Evolutionary conservation across 1,284 basidiomycete species (phyloP).

Genomic region (Malassezia equina): DNA sequence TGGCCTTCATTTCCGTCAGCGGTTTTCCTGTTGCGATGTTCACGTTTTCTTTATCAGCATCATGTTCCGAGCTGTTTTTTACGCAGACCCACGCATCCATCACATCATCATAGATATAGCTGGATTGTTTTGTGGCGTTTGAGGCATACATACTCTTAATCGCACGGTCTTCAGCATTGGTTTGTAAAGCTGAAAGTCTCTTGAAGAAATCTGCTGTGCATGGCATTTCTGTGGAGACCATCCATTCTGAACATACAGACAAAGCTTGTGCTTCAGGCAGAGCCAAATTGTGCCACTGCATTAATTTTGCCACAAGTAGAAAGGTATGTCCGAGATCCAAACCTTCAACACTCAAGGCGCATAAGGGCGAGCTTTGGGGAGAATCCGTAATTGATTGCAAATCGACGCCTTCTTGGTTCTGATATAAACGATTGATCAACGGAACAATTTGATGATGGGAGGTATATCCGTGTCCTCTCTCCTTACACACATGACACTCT

Average conservation of each 20-base stretch:
- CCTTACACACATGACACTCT: background rate
- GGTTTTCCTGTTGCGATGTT: background rate
- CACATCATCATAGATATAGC: slow-evolving; percentile 13
- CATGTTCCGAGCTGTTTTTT: background rate
- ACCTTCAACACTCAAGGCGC: slow-evolving; percentile 3
- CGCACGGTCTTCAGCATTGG: slow-evolving; percentile 10
- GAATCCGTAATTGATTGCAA: slow-evolving; percentile 4
- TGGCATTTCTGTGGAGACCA: background rate
- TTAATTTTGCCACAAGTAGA: slow-evolving; percentile 8
- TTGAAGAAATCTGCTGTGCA: background rate
- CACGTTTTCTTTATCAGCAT: background rate
- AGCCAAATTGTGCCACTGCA: slow-evolving; percentile 13
- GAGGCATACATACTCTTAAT: background rate
- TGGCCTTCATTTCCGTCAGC: background rate
- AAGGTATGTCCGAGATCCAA: slow-evolving; percentile 9
- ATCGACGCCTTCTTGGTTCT: background rate
- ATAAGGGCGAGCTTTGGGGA: slow-evolving; percentile 9
- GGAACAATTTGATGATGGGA: background rate
- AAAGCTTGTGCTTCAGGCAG: slow-evolving; percentile 12
- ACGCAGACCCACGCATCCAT: slow-evolving; percentile 10
- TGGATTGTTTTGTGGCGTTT: background rate
- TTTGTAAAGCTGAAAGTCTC: slow-evolving; percentile 3
- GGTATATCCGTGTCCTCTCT: background rate
- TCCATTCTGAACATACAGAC: slow-evolving; percentile 9
- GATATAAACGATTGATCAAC: background rate